Evolutionary conservation across 768 basidiomycete genomes (phyloP), one percentile per base, ranked within the genome.

Genomic region (Amanita jacksonii): DNA sequence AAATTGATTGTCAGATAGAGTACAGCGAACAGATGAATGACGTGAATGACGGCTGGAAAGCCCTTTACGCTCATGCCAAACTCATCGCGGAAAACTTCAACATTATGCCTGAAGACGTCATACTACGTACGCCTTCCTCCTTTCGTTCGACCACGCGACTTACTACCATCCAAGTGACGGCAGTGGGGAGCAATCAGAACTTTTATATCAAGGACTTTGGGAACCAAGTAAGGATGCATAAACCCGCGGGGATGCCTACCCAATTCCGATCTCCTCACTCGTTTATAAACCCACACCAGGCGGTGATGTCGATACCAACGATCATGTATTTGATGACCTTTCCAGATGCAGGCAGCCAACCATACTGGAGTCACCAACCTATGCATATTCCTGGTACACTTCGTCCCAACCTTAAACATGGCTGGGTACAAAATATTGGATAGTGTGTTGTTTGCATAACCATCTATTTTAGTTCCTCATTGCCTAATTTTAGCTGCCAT

Each of bases 301-400:
- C 46, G 36, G 24, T 37, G 15, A 38, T 45, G 8, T 49, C 50
- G 9, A 36, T 63, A n/a, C 67, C 69, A 2, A 57, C 59, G 5
- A 58, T 72, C 28, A 55, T 66, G 45, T 73, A 72, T 39, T 55
- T 72, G 22, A 64, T 70, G 41, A 72, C 72, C 0, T 66, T 70
- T 0, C 45, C 50, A 15, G 52, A 55, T 27, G 49, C 63, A 13
- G 51, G 49, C 2, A 57, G 62, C 31, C 53, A 57, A 39, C 65
- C 72, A 0, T 58, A 66, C 45, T 70, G 69, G 62, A 66, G 67
- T 8, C 55, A 59, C 41, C 47, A 40, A 15, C 57, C 57, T 5
- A 32, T 49, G 19, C 28, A 38, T 22, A 35, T 48, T 8, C 47
- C 48, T 12, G 30, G 39, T 12, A 19, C 41, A 16, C 22, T 19